Evolutionary conservation across 73 alveolate species (phyloP).

Genomic region (Stentor coeruleus): DNA sequence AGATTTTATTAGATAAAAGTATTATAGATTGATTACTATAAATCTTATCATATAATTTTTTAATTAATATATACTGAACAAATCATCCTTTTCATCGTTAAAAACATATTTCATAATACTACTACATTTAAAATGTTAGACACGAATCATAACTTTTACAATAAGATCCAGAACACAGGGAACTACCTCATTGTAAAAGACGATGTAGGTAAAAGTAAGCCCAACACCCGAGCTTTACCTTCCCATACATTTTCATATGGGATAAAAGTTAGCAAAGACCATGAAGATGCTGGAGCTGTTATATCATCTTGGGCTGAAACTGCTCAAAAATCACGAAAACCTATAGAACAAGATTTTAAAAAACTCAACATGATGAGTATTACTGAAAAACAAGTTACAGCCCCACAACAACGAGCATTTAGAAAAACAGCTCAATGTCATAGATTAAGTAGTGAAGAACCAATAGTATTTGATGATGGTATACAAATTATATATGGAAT

Average conservation of each 20-base stretch:
- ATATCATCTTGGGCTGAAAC: slow-evolving; percentile 13
- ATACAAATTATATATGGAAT: background rate
- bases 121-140: too few species aligned
- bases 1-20: too few species aligned
- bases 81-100: too few species aligned
- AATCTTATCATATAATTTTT: too few species aligned
- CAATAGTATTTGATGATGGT: too few species aligned
- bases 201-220: slow-evolving; percentile 87
- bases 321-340: background rate
- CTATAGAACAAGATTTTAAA: background rate
- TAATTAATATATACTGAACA: too few species aligned
- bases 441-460: background rate
- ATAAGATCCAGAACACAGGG: slow-evolving; percentile 41
- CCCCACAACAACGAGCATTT: background rate
- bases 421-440: background rate
- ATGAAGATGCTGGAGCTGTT: slow-evolving; percentile 73
- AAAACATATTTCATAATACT: too few species aligned
- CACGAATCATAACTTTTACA: background rate
- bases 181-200: slow-evolving; percentile 72
- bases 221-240: slow-evolving; percentile 66
- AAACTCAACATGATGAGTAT: background rate
- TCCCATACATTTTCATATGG: slow-evolving; percentile 72
- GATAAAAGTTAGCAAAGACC: slow-evolving; percentile 63
- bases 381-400: background rate
- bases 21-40: too few species aligned